A percentile compares a stretch with the other conserved stretches of the same genome.
These are phyloP conservation scores for Globisporangium uncinulatum DNA, from an alignment of 352 stramenopile genomes.

Conservation along the genomic window DNA sequence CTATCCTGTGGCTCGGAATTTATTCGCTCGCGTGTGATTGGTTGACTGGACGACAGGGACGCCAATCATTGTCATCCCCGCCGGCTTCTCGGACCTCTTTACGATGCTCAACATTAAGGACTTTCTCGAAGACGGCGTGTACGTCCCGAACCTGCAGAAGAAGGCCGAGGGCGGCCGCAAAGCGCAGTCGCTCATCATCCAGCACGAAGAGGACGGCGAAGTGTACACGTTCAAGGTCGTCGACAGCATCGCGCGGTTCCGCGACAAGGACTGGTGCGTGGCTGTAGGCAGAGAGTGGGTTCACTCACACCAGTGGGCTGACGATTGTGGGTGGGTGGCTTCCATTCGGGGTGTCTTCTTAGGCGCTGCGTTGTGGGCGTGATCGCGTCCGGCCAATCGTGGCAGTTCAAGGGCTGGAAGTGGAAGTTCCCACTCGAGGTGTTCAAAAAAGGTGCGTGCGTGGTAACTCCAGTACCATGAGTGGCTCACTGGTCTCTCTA, in stretches of 20 bases:
- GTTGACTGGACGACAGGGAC: conserved; percentile 31
- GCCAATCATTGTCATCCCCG: conserved; percentile 90
- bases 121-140: conserved; percentile 83
- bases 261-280: conserved; percentile 83
- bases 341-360: background rate
- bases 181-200: conserved; percentile 75
- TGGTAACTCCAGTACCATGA: no score
- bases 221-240: conserved; percentile 86
- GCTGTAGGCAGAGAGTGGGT: background rate
- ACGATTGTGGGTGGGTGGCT: background rate
- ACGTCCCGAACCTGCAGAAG: conserved; percentile 80
- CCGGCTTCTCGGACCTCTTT: conserved; percentile 81
- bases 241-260: conserved; percentile 80
- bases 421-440: conserved; percentile 89
- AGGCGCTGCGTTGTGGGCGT: conserved; percentile 88
- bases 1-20: no score
- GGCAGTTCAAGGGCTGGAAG: conserved; percentile 94
- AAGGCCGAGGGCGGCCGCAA: conserved; percentile 79
- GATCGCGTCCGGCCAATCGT: conserved; percentile 84
- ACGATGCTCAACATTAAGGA: conserved; percentile 89
- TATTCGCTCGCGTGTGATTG: background rate
- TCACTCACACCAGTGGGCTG: background rate
- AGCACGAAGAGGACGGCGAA: conserved; percentile 75
- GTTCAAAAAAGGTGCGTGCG: conserved; percentile 81
- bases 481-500: no score